These are phyloP conservation scores for Solanum hybrid DNA, from an alignment of 305 asterid genomes.

Conservation along the genomic window DNA sequence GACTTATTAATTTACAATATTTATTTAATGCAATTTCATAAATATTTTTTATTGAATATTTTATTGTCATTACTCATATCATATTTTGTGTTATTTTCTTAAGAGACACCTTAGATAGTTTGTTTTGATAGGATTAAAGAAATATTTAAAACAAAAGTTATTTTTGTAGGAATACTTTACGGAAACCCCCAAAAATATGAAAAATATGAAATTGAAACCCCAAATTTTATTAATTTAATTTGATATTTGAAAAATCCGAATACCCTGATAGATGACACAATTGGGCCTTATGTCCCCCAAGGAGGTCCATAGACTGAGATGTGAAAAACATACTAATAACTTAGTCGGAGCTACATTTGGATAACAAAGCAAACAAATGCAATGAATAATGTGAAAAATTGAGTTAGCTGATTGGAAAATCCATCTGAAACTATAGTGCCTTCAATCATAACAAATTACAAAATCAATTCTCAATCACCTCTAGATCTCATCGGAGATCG, in stretches of 20 bases:
- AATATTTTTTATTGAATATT: no score
- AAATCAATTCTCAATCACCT: background rate
- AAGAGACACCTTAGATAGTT: background rate
- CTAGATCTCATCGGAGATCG: background rate
- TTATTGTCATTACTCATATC: background rate
- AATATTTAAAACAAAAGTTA: no score
- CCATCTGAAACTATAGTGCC: background rate
- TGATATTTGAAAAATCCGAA: no score
- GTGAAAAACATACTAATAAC: background rate
- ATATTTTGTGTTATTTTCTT: no score
- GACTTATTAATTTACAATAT: no score
- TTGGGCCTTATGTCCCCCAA: background rate
- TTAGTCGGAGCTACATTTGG: background rate
- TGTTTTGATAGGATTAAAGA: background rate
- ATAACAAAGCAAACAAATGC: background rate
- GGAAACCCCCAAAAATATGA: background rate
- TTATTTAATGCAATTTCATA: no score
- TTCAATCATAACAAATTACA: background rate
- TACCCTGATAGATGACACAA: background rate
- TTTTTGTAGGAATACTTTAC: background rate
- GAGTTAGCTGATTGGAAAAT: background rate
- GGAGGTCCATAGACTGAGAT: background rate
- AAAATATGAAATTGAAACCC: background rate
- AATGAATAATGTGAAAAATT: background rate
- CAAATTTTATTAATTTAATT: no score